Evolutionary conservation across 2,329 filamentous ascomycete genomes (phyloP).

Genomic region (Ramularia endophylla): DNA sequence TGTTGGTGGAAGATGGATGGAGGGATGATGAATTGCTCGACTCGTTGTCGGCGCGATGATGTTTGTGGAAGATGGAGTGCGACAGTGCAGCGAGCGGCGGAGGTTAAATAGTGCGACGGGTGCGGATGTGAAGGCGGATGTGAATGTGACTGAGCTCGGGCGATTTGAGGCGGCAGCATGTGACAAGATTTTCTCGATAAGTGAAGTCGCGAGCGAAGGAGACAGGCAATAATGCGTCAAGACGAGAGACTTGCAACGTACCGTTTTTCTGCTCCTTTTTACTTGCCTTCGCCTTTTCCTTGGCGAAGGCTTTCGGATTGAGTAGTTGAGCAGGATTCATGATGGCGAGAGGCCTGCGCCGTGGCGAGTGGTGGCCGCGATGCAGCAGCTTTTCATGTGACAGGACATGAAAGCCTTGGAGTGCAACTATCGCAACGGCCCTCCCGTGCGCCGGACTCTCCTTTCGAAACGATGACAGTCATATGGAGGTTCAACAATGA

Average conservation of each 20-base stretch:
- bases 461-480: too few species aligned
- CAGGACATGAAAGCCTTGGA: too few species aligned
- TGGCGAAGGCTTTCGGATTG: constrained; percentile 34
- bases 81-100: too few species aligned
- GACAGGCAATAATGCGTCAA: neutral
- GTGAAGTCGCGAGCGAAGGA: constrained; percentile 12
- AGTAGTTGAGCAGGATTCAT: constrained; percentile 34
- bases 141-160: neutral
- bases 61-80: too few species aligned
- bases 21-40: too few species aligned
- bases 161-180: constrained; percentile 3
- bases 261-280: constrained; percentile 21
- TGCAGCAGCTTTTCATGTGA: too few species aligned
- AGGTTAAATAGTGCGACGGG: neutral
- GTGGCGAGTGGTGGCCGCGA: too few species aligned
- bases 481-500: too few species aligned
- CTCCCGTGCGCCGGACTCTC: too few species aligned
- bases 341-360: neutral
- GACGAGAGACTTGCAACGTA: constrained; percentile 17
- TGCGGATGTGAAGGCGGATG: constrained; percentile 1
- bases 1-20: neutral
- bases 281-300: constrained; percentile 26
- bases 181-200: constrained; percentile 3
- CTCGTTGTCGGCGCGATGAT: too few species aligned
- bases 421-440: too few species aligned